A percentile compares a stretch with the other conserved stretches of the same genome.
Conservation (phyloP, 164 flowering plant genomes). For the Aristolochia contorta region DNA sequence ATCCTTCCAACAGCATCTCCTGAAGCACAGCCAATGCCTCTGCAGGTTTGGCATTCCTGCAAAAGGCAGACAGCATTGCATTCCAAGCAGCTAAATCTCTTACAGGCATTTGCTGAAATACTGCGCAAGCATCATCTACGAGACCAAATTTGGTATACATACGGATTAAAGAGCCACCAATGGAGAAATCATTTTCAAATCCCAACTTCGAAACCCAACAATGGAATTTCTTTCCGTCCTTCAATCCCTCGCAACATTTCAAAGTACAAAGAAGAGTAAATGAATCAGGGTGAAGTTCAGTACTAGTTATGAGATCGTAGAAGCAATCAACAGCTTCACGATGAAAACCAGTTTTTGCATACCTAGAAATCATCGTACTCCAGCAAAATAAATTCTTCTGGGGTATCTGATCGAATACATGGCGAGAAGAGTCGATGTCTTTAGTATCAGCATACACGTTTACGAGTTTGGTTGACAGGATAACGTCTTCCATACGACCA, state of each 20-base stretch:
- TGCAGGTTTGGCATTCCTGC: conserved; percentile 2
- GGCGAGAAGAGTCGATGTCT: background rate
- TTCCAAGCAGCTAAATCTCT: background rate
- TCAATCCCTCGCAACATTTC: background rate
- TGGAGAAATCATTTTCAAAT: conserved; percentile 4
- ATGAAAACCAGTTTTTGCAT: background rate
- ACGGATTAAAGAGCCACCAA: conserved; percentile 7
- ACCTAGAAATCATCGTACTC: background rate
- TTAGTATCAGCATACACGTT: background rate
- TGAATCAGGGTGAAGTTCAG: background rate
- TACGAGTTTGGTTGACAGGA: background rate
- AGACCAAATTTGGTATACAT: conserved; percentile 9
- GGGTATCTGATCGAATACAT: background rate
- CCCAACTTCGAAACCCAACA: conserved; percentile 3
- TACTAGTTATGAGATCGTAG: background rate
- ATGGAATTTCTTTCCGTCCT: background rate
- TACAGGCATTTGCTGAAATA: background rate
- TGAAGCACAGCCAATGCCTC: conserved; percentile 1
- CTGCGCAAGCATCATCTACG: background rate
- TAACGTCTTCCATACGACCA: background rate
- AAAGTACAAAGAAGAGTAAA: background rate
- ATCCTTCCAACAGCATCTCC: conserved; percentile 7
- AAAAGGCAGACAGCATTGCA: background rate
- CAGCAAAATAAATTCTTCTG: background rate
- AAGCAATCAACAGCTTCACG: background rate